Percentiles rank a stretch among this genome's conserved stretches.
phyloP scores from a whole-genome alignment of 805 yeast genomes.

The Lipomyces japonicus region DNA sequence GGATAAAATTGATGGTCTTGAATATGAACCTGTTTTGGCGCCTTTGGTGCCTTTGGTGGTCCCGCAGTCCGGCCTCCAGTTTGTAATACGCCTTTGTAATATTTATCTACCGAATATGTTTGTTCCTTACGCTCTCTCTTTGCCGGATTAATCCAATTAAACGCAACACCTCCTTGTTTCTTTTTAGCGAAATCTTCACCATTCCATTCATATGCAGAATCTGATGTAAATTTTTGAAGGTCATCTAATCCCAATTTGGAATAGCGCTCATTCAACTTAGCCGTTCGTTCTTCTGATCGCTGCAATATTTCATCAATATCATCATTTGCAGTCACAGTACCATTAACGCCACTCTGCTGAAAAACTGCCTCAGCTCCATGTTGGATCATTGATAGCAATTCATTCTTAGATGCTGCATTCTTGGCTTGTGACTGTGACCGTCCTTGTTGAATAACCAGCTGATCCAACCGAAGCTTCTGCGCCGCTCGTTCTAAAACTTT shows the following conservation, averaged over 20 bases:
- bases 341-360: conserved; percentile 44
- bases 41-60: conserved; percentile 58
- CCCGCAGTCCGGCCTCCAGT: conserved; percentile 58
- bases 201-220: conserved; percentile 94
- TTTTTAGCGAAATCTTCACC: conserved; percentile 76
- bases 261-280: conserved; percentile 72
- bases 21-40: conserved; percentile 77
- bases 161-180: conserved; percentile 35
- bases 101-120: conserved; percentile 82
- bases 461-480: conserved; percentile 86
- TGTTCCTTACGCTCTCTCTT: conserved; percentile 54
- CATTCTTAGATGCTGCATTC: conserved; percentile 57
- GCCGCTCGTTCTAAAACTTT: conserved; percentile 95
- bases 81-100: conserved; percentile 74
- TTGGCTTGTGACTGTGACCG: conserved; percentile 48
- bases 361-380: conserved; percentile 92
- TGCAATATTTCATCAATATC: conserved; percentile 82
- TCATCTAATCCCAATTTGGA: conserved; percentile 88
- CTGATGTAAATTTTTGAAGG: conserved; percentile 83
- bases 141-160: conserved; percentile 78
- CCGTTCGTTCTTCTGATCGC: conserved; percentile 79
- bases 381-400: conserved; percentile 89
- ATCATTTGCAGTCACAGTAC: conserved; percentile 32
- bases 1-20: conserved; percentile 92
- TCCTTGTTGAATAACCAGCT: conserved; percentile 93